Percentiles rank a stretch among this genome's conserved stretches.
These are phyloP conservation scores for Cinnamomum micranthum DNA, from an alignment of 164 flowering plant genomes.

Conservation along the genomic window DNA sequence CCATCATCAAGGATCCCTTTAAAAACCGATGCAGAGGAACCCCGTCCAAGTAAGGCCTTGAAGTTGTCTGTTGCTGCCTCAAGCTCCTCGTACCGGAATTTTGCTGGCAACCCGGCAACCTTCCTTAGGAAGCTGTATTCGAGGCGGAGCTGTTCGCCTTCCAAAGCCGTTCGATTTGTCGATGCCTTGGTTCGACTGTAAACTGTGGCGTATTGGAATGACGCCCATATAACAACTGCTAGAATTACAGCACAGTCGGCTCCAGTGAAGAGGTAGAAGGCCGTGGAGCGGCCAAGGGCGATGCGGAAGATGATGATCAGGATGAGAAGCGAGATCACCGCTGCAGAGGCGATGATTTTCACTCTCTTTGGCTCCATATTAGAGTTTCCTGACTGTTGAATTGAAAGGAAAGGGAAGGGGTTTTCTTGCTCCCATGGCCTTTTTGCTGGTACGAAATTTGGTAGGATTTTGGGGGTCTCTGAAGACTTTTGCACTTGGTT, in stretches of 20 bases:
- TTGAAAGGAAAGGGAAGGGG: not conserved
- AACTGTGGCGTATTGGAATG: constrained; percentile 24
- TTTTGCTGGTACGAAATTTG: too few species aligned
- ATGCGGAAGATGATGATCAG: constrained; percentile 43
- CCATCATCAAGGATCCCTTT: constrained; percentile 78
- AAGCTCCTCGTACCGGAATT: constrained; percentile 56
- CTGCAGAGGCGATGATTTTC: constrained; percentile 23
- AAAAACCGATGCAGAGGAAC: constrained; percentile 77
- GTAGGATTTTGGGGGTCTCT: not conserved
- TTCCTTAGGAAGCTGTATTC: constrained; percentile 80
- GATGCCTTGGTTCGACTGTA: constrained; percentile 21
- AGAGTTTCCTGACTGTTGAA: constrained; percentile 8
- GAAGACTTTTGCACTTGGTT: not conserved
- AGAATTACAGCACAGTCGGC: constrained; percentile 42
- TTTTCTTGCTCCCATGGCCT: constrained; percentile 1
- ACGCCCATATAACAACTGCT: constrained; percentile 27
- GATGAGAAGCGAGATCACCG: constrained; percentile 30
- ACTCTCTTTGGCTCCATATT: constrained; percentile 58
- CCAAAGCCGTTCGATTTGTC: constrained; percentile 30
- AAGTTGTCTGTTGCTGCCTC: constrained; percentile 72
- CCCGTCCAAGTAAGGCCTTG: constrained; percentile 51
- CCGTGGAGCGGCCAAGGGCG: constrained; percentile 27
- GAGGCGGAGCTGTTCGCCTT: constrained; percentile 59
- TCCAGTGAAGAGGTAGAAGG: constrained; percentile 57
- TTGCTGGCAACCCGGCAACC: constrained; percentile 79